phyloP scores from a whole-genome alignment of 352 stramenopile species.

The Pythium plurisporium region DNA sequence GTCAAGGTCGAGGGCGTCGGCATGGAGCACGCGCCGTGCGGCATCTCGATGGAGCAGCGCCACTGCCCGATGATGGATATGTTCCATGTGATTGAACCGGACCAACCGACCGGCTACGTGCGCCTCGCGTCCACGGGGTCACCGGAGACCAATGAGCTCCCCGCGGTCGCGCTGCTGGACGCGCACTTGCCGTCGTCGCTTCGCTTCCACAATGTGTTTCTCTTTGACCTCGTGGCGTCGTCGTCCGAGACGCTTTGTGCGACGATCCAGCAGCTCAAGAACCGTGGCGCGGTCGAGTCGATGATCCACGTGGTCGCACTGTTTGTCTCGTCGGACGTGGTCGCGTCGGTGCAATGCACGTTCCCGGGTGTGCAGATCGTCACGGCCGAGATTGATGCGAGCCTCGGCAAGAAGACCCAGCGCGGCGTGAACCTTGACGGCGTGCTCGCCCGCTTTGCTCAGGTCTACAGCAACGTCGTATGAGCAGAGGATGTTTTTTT shows the following conservation, averaged over 20 bases:
- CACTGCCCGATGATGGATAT: slow-evolving; percentile 24
- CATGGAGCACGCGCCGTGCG: slow-evolving; percentile 20
- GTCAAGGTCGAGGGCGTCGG: slow-evolving; percentile 15
- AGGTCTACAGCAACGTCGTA: slow-evolving; percentile 23
- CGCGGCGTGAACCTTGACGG: slow-evolving; percentile 17
- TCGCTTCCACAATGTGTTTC: slow-evolving; percentile 54
- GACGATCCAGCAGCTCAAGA: slow-evolving; percentile 32
- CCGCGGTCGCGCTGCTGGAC: slow-evolving; percentile 1
- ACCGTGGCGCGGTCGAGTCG: slow-evolving; percentile 37
- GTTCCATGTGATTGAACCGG: slow-evolving; percentile 21
- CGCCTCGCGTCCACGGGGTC: not conserved
- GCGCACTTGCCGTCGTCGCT: slow-evolving; percentile 27
- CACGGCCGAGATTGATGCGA: slow-evolving; percentile 21
- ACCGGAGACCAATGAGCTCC: too few species aligned
- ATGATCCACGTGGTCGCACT: slow-evolving; percentile 49
- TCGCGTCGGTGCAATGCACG: slow-evolving; percentile 25
- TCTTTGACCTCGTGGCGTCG: slow-evolving; percentile 39
- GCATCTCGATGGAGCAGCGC: slow-evolving; percentile 23
- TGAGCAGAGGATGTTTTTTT: too few species aligned
- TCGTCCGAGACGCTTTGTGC: slow-evolving; percentile 26
- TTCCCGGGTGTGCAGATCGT: slow-evolving; percentile 34
- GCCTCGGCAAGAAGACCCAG: slow-evolving; percentile 13
- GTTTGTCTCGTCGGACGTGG: slow-evolving; percentile 31
- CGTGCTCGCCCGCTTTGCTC: slow-evolving; percentile 19
- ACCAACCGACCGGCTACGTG: slow-evolving; percentile 14